Evolutionary conservation across 2,329 filamentous ascomycete genomes (phyloP).

Genomic region (Cladosporium cucumerinum): DNA sequence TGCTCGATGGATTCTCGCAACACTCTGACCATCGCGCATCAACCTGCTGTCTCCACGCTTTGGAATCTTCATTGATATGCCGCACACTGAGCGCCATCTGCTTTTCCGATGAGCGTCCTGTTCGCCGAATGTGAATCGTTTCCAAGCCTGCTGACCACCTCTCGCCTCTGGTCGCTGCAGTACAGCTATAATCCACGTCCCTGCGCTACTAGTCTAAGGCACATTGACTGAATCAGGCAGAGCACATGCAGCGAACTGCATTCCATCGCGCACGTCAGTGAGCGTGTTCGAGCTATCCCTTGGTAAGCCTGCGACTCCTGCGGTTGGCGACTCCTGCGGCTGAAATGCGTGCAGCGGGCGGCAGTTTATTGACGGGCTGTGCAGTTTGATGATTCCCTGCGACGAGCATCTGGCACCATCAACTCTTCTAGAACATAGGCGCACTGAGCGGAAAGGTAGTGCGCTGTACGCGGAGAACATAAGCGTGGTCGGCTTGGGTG

Average conservation of each 20-base stretch:
- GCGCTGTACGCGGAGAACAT: conserved; percentile 55
- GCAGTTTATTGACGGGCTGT: conserved; percentile 58
- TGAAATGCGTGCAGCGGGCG: conserved; percentile 64
- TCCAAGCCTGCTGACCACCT: conserved; percentile 40
- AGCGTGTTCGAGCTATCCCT: conserved; percentile 46
- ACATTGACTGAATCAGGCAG: conserved; percentile 74
- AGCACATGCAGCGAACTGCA: conserved; percentile 77
- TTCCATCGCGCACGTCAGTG: conserved; percentile 79
- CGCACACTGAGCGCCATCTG: conserved; percentile 53
- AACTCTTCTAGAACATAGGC: conserved; percentile 64
- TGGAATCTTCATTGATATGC: conserved; percentile 69
- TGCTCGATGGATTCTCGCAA: too few species aligned
- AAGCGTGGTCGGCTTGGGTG: conserved; percentile 41
- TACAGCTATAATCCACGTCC: conserved; percentile 22
- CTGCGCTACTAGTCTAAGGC: conserved; percentile 57
- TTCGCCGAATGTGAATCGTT: conserved; percentile 75
- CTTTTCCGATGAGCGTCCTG: conserved; percentile 61
- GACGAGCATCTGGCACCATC: conserved; percentile 76
- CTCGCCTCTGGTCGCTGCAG: not conserved
- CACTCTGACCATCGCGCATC: conserved; percentile 59
- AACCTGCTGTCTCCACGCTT: conserved; percentile 67
- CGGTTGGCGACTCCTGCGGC: too few species aligned
- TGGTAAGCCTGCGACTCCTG: conserved; percentile 52
- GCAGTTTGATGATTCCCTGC: conserved; percentile 58
- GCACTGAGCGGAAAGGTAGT: conserved; percentile 68